Evolutionary conservation across 2,329 filamentous ascomycete genomes (phyloP).

Genomic region (Trichoderma endophyticum): DNA sequence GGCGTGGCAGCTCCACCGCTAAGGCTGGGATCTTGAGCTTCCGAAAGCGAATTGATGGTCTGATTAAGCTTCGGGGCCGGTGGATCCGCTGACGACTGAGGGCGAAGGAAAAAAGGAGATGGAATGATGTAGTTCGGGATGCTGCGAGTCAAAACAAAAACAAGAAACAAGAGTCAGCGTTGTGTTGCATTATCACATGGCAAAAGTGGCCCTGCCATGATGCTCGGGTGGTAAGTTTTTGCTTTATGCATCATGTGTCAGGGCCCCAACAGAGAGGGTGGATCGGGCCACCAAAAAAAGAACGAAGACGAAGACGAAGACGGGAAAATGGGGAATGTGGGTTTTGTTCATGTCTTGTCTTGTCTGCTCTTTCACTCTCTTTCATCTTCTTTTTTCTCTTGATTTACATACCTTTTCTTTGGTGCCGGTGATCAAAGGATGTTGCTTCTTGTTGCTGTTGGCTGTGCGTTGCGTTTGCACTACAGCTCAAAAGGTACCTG

Average conservation of each 20-base stretch:
- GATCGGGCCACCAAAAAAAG: too few relatives aligned
- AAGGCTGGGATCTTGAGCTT: conserved; percentile 1
- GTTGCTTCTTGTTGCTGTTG: not conserved
- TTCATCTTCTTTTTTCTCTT: not conserved
- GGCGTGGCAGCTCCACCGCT: not conserved
- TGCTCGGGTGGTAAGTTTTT: not conserved
- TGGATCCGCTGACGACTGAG: not conserved
- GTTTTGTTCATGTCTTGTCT: not conserved
- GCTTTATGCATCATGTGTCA: not conserved
- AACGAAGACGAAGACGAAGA: not conserved
- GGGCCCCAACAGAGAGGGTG: not conserved
- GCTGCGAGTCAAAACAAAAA: not conserved
- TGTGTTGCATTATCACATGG: not conserved
- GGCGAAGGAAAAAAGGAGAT: not conserved
- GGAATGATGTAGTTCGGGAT: not conserved
- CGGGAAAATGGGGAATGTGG: not conserved
- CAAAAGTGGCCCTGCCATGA: not conserved
- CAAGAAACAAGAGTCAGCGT: not conserved
- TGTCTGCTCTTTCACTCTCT: not conserved
- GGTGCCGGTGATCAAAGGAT: not conserved
- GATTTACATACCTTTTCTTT: not conserved
- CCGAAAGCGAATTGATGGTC: conserved; percentile 3
- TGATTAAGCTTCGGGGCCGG: conserved; percentile 5
- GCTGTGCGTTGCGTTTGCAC: not conserved
- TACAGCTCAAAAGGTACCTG: not conserved